Evolutionary conservation across 1,284 basidiomycete genomes (phyloP), one percentile per base, ranked within the genome.

Genomic region (Moniliophthora roreri): DNA sequence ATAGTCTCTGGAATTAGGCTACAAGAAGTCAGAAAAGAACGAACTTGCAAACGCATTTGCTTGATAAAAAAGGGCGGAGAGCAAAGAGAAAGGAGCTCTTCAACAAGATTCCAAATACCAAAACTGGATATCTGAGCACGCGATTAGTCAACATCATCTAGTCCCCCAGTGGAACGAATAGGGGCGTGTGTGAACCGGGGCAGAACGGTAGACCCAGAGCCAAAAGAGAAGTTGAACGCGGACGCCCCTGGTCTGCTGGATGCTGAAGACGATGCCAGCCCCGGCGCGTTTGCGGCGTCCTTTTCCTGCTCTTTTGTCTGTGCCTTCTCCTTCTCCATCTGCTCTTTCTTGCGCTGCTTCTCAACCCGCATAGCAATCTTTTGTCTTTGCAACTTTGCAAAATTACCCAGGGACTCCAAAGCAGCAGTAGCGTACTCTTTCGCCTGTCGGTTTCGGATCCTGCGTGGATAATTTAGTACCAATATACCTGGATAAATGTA

Each of bases 371-470:
- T 18, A 9, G 46, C 34, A 11, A 70, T 52, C 38, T 69, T 76
- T 58, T 77, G 73, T 24, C 73, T 66, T 59, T 87, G 82, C 3
- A 64, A 55, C 58, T 79, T 78, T 45, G 74, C 75, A 61, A 85
- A 87, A 0, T 68, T 60, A 6, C 69, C 67, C 8, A 86, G 63
- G 0, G 68, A 64, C 23, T 78, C 75, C 20, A 87, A 63, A 1
- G 75, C 83, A 10, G 81, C 81, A 20, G 67, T 63, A 28, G 85
- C 63, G 55, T 81, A 69, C n/a, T 62, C 63, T 57, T 80, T 85
- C 50, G 74, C 78, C 0, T 80, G 77, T 41, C 78, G 73, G 39
- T 85, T 80, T 3, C 69, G 62, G 3, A 87, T 53, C 40, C 84
- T 85, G 46, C 16, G 7, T 13, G 35, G 23, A 28, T 28, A 4